Percentiles rank a stretch among this genome's conserved stretches.
Conservation (phyloP, 768 basidiomycete genomes). For the Tylopilus rubrobrunneus region DNA sequence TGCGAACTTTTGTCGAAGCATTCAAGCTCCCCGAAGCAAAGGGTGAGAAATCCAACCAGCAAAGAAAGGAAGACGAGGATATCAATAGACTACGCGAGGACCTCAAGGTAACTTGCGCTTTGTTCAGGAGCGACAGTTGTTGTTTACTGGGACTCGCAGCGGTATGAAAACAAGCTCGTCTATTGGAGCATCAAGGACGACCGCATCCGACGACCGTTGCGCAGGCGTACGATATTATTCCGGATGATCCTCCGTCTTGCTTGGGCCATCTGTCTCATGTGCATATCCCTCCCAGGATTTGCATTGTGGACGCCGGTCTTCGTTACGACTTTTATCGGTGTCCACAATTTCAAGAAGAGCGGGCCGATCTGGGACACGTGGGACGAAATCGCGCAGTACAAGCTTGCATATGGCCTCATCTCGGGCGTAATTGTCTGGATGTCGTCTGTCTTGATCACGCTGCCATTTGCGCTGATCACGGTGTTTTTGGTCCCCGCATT, state of each 20-base stretch:
- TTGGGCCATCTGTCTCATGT: slow-evolving; percentile 61
- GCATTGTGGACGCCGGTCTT: slow-evolving; percentile 83
- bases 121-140: background rate
- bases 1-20: slow-evolving; percentile 69
- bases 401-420: slow-evolving; percentile 76
- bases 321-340: slow-evolving; percentile 63
- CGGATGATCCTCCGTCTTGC: slow-evolving; percentile 62
- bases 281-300: slow-evolving; percentile 71
- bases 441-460: slow-evolving; percentile 48
- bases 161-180: slow-evolving; percentile 72
- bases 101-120: slow-evolving; percentile 48
- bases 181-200: slow-evolving; percentile 79
- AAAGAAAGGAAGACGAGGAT: slow-evolving; percentile 25
- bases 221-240: slow-evolving; percentile 49
- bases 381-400: slow-evolving; percentile 89
- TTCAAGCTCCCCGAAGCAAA: slow-evolving; percentile 39
- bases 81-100: slow-evolving; percentile 42
- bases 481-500: slow-evolving; percentile 58
- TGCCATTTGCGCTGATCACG: slow-evolving; percentile 59
- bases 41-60: slow-evolving; percentile 23
- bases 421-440: slow-evolving; percentile 72
- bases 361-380: slow-evolving; percentile 84
- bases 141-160: slow-evolving; percentile 35
- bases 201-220: slow-evolving; percentile 66
- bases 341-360: slow-evolving; percentile 72